phyloP scores from a whole-genome alignment of 164 flowering plant genomes.

The Litsea cubeba region DNA sequence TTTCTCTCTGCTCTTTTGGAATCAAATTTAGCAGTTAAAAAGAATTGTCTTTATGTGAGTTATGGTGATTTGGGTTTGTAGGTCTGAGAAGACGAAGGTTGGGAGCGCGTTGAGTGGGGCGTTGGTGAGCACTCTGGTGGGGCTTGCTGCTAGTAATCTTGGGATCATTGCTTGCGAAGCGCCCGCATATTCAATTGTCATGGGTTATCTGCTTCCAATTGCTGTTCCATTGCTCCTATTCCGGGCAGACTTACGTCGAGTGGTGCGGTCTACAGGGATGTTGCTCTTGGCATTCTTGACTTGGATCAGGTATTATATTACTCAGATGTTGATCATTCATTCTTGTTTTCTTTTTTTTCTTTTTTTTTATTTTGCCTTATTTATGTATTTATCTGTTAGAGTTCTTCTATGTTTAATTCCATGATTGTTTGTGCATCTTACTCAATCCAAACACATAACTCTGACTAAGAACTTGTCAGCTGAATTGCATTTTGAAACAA shows the following conservation, averaged over 20 bases:
- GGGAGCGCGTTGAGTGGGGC: constrained; percentile 77
- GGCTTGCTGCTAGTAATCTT: constrained; percentile 77
- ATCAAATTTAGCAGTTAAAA: too few relatives aligned
- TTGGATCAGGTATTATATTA: constrained; percentile 57
- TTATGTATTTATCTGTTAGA: background rate
- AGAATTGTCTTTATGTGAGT: background rate
- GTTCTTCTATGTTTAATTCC: background rate
- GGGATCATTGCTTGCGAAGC: constrained; percentile 64
- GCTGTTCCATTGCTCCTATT: constrained; percentile 72
- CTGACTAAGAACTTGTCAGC: background rate
- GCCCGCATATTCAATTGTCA: constrained; percentile 52
- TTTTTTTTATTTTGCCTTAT: background rate
- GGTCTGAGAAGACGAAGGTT: constrained; percentile 86
- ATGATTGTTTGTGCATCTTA: background rate
- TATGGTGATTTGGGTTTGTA: constrained; percentile 14
- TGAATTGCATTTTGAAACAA: background rate
- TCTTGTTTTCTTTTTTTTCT: too few relatives aligned
- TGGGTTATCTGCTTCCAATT: constrained; percentile 64
- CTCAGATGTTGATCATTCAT: too few relatives aligned
- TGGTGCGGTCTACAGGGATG: constrained; percentile 68
- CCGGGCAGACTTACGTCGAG: constrained; percentile 75
- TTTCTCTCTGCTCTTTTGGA: too few relatives aligned
- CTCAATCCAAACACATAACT: background rate
- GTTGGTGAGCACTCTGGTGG: constrained; percentile 67
- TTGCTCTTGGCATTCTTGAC: constrained; percentile 71